Percentiles rank a stretch among this genome's conserved stretches.
phyloP scores from a whole-genome alignment of 2,329 filamentous ascomycete species.

The Trichocomaceae sp. region DNA sequence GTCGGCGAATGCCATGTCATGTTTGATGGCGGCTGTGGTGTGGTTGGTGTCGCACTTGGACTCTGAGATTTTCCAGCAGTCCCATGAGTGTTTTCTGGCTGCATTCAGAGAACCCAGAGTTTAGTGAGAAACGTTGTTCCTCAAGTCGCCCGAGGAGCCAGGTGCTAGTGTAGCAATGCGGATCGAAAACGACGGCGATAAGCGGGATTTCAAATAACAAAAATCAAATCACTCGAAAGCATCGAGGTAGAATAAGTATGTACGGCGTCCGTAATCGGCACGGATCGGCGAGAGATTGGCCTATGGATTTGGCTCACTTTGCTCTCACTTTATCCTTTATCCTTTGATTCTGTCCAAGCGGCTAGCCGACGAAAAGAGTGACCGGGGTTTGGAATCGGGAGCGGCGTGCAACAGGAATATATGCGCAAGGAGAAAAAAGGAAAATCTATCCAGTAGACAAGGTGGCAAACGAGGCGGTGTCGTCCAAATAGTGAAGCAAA shows the following conservation, averaged over 20 bases:
- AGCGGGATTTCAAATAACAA: not conserved
- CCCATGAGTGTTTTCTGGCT: conserved; percentile 35
- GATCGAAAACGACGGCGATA: conserved; percentile 2
- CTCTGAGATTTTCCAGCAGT: conserved; percentile 33
- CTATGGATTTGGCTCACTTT: not conserved
- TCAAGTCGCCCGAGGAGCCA: conserved; percentile 15
- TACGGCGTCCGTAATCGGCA: not conserved
- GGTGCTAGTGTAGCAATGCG: conserved; percentile 8
- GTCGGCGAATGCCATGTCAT: conserved; percentile 36
- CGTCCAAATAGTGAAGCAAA: conserved; percentile 6
- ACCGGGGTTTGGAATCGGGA: not conserved
- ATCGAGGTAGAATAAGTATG: not conserved
- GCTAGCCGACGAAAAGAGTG: not conserved
- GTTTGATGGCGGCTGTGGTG: conserved; percentile 35
- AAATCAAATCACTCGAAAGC: conserved; percentile 2
- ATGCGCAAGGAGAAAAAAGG: conserved; percentile 8
- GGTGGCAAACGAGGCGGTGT: conserved; percentile 1
- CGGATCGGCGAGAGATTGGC: not conserved
- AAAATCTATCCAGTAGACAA: conserved; percentile 14
- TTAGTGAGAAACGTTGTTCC: conserved; percentile 24
- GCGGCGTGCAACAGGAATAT: conserved; percentile 8
- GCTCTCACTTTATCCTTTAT: conserved; percentile 1
- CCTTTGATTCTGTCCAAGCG: not conserved
- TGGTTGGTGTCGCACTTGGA: conserved; percentile 37
- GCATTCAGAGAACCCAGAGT: conserved; percentile 37